Conservation (phyloP, 768 basidiomycete species). For the Tubosaeta sp. region DNA sequence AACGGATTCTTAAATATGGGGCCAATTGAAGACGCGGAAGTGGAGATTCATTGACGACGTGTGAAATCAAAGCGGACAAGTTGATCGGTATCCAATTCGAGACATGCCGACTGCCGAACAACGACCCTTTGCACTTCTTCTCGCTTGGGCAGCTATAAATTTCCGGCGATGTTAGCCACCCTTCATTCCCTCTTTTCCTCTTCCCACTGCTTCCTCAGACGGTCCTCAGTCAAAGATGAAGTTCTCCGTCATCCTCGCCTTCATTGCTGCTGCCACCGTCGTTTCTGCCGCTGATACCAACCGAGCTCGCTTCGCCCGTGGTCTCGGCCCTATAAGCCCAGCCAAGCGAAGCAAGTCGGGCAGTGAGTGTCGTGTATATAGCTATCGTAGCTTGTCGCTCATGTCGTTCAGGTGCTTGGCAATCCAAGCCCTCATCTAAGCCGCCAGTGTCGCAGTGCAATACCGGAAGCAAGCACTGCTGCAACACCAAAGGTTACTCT, state of each 20-base stretch:
- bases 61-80: too few species aligned
- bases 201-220: background rate
- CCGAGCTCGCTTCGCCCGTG: constrained; percentile 45
- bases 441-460: constrained; percentile 6
- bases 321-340: constrained; percentile 48
- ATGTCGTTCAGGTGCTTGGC: constrained; percentile 32
- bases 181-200: background rate
- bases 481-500: background rate
- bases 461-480: constrained; percentile 19
- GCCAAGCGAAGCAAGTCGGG: constrained; percentile 28
- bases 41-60: background rate
- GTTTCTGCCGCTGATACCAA: constrained; percentile 46
- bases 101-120: constrained; percentile 11
- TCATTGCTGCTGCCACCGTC: constrained; percentile 35
- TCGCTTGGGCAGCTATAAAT: background rate
- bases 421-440: background rate
- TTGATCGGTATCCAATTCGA: background rate
- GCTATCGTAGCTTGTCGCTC: background rate
- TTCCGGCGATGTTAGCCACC: background rate
- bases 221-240: constrained; percentile 20
- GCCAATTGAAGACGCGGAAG: too few species aligned
- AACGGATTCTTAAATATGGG: background rate
- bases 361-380: constrained; percentile 23
- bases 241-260: constrained; percentile 30
- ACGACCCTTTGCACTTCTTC: constrained; percentile 9